Evolutionary conservation across 306 rosid genomes (phyloP), one percentile per base, ranked within the genome.

Genomic region (Potentilla sterilis): DNA sequence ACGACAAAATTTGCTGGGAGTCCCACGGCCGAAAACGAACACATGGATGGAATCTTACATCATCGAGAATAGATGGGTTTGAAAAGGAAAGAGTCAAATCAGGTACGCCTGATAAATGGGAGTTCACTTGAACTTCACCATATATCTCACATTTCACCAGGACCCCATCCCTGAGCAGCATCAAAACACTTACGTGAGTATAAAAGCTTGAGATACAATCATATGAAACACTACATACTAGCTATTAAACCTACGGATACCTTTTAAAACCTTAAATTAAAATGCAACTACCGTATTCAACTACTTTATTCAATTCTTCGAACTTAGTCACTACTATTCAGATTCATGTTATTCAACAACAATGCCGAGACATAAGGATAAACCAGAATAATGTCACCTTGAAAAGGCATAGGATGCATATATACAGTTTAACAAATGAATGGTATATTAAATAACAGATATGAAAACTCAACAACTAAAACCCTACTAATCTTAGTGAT

Each of bases 101-200:
- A 67, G 99, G 99, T 71, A 86, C 87, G 70, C 99, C 99, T 11
- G 96, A 83, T 83, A 95, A 86, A 80, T 89, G 97, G 74, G 96
- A 95, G 44, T 95, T 95, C 65, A 95, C 92, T 90, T 95, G 97
- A 83, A 95, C 93, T 82, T 89, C 93, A 47, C 99, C 99, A 34
- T 81, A 87, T 66, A 92, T 82, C 85, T 92, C 99, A 47, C 99
- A 95, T 76, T 90, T 95, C 84, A 92, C 93, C 77, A 92, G 76
- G 78, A 57, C 83, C 49, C 97, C 99, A 74, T 92, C 96, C 96
- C 99, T 92, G 81, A 70, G 84, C 70, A 82, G 35, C 79, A 79
- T 37, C 5, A 12, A 73, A 28, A n/a, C 42, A 79, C 16, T 22
- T 3, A 37, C 8, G 40, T 11, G 68, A 73, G 80, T 51, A 54